phyloP scores from a whole-genome alignment of 2,329 filamentous ascomycete genomes.

The Immersiporthe knoxdaviesiana region DNA sequence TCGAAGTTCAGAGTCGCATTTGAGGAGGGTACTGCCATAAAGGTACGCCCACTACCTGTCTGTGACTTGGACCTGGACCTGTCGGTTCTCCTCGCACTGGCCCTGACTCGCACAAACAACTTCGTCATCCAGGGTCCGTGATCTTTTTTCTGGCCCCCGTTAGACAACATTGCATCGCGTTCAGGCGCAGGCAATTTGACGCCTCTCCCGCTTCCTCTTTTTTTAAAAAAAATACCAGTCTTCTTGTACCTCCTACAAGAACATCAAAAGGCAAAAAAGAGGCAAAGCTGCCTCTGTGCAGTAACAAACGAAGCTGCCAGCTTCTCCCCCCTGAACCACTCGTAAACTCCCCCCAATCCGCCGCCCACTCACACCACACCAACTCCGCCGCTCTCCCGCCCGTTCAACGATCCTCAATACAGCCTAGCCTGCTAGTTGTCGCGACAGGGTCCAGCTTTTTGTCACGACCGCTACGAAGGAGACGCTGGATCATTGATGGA shows the following conservation, averaged over 20 bases:
- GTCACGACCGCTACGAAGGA: constrained; percentile 17
- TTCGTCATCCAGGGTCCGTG: constrained; percentile 3
- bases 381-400: constrained; percentile 13
- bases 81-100: not conserved
- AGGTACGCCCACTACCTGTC: not conserved
- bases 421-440: constrained; percentile 24
- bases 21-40: constrained; percentile 1
- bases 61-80: not conserved
- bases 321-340: not conserved
- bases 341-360: not conserved
- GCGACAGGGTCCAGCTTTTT: constrained; percentile 27
- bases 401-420: constrained; percentile 16
- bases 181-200: not conserved
- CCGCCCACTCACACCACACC: constrained; percentile 27
- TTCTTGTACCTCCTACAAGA: too few relatives aligned
- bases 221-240: too few relatives aligned
- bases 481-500: constrained; percentile 27
- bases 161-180: not conserved
- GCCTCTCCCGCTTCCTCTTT: too few relatives aligned
- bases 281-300: not conserved
- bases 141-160: not conserved
- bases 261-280: not conserved
- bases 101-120: not conserved
- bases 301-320: not conserved
- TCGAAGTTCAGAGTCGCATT: constrained; percentile 12